Evolutionary conservation across 768 basidiomycete genomes (phyloP).

Genomic region (Macrolepiota albuminosa): DNA sequence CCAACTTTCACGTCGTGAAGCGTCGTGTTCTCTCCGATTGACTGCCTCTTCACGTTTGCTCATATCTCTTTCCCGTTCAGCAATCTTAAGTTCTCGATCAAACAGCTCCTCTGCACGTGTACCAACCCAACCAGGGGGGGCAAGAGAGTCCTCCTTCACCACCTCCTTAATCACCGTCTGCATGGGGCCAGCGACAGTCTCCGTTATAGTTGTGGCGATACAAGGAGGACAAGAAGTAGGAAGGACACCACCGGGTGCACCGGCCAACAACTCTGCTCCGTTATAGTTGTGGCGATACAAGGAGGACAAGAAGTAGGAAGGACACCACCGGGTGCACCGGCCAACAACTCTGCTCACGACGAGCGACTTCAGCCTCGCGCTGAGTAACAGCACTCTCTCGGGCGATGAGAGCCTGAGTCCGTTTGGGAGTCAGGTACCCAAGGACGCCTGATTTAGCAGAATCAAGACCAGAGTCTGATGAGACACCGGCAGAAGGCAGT

Average conservation of each 20-base stretch:
- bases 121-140: slow-evolving; percentile 78
- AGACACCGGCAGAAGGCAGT: slow-evolving; percentile 51
- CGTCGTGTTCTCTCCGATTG: slow-evolving; percentile 83
- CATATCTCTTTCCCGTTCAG: slow-evolving; percentile 83
- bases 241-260: slow-evolving; percentile 77
- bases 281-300: slow-evolving; percentile 49
- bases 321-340: slow-evolving; percentile 79
- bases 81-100: slow-evolving; percentile 80
- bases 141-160: slow-evolving; percentile 74
- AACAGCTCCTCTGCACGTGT: slow-evolving; percentile 76
- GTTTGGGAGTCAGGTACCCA: slow-evolving; percentile 77
- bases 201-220: slow-evolving; percentile 44
- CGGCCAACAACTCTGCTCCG: slow-evolving; percentile 74
- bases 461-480: slow-evolving; percentile 30
- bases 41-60: slow-evolving; percentile 81
- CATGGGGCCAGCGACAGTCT: slow-evolving; percentile 50
- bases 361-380: slow-evolving; percentile 86
- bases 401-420: slow-evolving; percentile 72
- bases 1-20: slow-evolving; percentile 82
- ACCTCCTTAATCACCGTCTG: slow-evolving; percentile 89
- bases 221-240: slow-evolving; percentile 61
- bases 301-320: slow-evolving; percentile 57
- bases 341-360: slow-evolving; percentile 84
- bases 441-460: slow-evolving; percentile 51
- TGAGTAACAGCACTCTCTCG: slow-evolving; percentile 76